These are phyloP conservation scores for Hypoxylon sp. DNA, from an alignment of 2,329 filamentous ascomycete species.

Conservation along the genomic window DNA sequence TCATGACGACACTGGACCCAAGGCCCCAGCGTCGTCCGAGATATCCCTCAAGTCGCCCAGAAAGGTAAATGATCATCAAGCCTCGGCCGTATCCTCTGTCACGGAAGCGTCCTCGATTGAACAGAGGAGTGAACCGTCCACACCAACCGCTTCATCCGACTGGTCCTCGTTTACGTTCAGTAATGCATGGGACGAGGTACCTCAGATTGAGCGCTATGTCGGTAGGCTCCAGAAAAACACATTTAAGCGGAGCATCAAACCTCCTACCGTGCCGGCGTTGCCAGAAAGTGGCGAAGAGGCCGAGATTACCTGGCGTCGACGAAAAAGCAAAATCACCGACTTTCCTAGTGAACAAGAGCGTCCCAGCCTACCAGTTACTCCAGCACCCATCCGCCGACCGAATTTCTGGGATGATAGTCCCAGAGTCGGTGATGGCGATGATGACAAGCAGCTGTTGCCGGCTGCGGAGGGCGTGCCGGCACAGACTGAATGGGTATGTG, in stretches of 20 bases:
- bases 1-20: constrained; percentile 60
- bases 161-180: constrained; percentile 82
- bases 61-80: constrained; percentile 40
- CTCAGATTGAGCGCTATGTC: constrained; percentile 90
- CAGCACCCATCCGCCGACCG: constrained; percentile 80
- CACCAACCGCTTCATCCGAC: constrained; percentile 66
- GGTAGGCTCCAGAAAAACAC: constrained; percentile 78
- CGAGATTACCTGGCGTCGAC: constrained; percentile 54
- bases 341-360: constrained; percentile 87
- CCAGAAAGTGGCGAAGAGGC: constrained; percentile 50
- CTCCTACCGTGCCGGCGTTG: constrained; percentile 48
- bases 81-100: constrained; percentile 54
- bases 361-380: constrained; percentile 91
- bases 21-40: constrained; percentile 30
- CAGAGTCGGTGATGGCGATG: constrained; percentile 63
- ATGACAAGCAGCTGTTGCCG: constrained; percentile 74
- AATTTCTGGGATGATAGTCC: constrained; percentile 74
- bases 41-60: constrained; percentile 39
- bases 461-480: constrained; percentile 85
- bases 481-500: constrained; percentile 96
- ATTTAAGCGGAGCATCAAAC: constrained; percentile 56
- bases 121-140: constrained; percentile 60
- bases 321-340: constrained; percentile 81
- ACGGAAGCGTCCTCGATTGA: constrained; percentile 57
- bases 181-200: constrained; percentile 95